Base-by-base conservation (phyloP, 163 green algal species). In the Chlorella variabilis region DNA sequence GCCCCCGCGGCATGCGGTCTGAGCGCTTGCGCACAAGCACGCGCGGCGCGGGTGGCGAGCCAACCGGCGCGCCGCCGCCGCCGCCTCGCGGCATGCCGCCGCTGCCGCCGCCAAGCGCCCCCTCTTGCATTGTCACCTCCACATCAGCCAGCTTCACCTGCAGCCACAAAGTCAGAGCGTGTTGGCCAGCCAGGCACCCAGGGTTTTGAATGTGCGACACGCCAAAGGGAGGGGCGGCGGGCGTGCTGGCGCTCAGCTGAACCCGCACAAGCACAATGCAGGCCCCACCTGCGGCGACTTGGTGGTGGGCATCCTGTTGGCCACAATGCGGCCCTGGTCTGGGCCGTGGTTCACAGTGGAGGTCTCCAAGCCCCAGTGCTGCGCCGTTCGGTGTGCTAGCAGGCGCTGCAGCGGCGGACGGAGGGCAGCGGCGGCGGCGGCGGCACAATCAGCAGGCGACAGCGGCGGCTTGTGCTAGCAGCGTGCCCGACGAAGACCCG, bases 301-400 rank as follows among this genome's bases (percentile, higher is more conserved):
- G 4, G 67, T 77, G 41, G 1, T 8, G 13, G 61, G 54, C 6
- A 51, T 59, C 11, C 66, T 58, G 21, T 71, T 45, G 29, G 85
- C 87, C 17, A 89, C 29, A 42, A 91, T 91, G 39, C 76, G 79
- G 1, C 86, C 81, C 18, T 87, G 84, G 34, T 89, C 71, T 17
- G 86, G 78, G 1, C 87, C 87, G 1, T 87, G 77, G 23, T 75
- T 81, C n/a, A 89, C 45, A 15, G 87, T 89, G 5, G 70, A 75
- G 25, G 87, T 91, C 20, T 88, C 83, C 34, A 91, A 78, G 9
- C 87, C 86, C 79, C 87, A 91, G 85, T 91, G 87, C 62, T 91
- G 87, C 0, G 87, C 86, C 27, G 83, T 87, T 36, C 86, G 78
- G 61, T 91, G 87, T 9, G 78, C 84, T 23, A 91, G 70, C 67